Conservation (phyloP, 148 eudicot species). For the Mesembryanthemum crystallinum region DNA sequence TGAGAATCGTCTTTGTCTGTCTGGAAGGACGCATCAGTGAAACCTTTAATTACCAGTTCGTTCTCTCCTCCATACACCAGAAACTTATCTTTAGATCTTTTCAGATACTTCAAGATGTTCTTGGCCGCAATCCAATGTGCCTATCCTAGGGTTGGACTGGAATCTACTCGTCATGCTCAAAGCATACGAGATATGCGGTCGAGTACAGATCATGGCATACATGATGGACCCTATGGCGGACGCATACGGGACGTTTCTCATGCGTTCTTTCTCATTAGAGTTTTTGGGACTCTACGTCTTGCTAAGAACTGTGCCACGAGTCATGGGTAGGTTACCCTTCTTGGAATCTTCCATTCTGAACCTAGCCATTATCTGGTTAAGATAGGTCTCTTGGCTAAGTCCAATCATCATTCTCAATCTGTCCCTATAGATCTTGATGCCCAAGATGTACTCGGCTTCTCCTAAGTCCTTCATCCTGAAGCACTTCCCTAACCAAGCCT, state of each 20-base stretch:
- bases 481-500: too few relatives aligned
- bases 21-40: slow-evolving; percentile 23
- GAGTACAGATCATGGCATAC: slow-evolving; percentile 1
- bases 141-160: slow-evolving; percentile 14
- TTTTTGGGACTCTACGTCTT: neutral
- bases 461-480: too few relatives aligned
- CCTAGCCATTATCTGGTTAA: too few relatives aligned
- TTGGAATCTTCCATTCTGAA: too few relatives aligned
- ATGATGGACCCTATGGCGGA: too few relatives aligned
- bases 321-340: neutral
- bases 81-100: slow-evolving; percentile 13
- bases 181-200: slow-evolving; percentile 21
- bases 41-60: slow-evolving; percentile 12
- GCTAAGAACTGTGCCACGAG: neutral
- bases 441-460: too few relatives aligned
- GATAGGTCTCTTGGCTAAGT: neutral
- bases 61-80: slow-evolving; percentile 17
- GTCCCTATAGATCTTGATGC: neutral
- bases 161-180: slow-evolving; percentile 19
- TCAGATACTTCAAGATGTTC: slow-evolving; percentile 21
- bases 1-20: slow-evolving; percentile 8
- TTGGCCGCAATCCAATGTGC: slow-evolving; percentile 15
- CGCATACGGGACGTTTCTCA: too few relatives aligned
- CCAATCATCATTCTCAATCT: neutral
- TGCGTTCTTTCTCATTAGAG: too few relatives aligned